Evolutionary conservation across 176 grass and related monocot genomes (phyloP).

Genomic region (Avena atlantica): DNA sequence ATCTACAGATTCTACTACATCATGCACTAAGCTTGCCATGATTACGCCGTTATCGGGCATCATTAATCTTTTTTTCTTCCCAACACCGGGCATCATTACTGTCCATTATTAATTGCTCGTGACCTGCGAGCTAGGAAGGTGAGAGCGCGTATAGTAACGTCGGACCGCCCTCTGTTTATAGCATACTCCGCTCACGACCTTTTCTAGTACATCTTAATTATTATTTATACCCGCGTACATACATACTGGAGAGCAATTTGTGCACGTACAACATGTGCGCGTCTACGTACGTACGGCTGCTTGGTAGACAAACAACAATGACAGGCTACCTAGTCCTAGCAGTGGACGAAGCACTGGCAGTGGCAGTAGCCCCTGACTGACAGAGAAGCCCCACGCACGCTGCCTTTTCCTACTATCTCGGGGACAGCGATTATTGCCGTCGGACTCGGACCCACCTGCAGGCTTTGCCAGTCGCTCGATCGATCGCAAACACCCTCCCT

Average conservation of each 20-base stretch:
- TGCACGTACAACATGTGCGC: neutral
- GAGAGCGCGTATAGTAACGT: neutral
- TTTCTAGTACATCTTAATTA: no score
- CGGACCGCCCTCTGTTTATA: neutral
- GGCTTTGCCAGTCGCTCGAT: neutral
- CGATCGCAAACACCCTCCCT: neutral
- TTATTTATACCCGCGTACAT: neutral
- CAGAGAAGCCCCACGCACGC: constrained; percentile 24
- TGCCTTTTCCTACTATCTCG: neutral
- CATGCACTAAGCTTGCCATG: neutral
- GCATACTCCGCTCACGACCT: no score
- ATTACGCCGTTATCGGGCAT: neutral
- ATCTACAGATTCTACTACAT: no score
- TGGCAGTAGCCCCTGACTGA: constrained; percentile 19
- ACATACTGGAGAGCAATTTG: neutral
- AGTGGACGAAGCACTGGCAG: no score
- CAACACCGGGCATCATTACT: no score
- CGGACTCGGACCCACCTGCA: neutral
- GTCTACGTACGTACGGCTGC: neutral
- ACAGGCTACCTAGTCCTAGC: neutral
- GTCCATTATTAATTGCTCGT: neutral
- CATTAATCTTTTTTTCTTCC: neutral
- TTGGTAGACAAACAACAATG: constrained; percentile 34
- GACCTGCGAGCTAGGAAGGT: neutral
- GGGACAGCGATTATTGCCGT: constrained; percentile 18